phyloP scores from a whole-genome alignment of 306 rosid genomes.

The Prunus armeniaca region DNA sequence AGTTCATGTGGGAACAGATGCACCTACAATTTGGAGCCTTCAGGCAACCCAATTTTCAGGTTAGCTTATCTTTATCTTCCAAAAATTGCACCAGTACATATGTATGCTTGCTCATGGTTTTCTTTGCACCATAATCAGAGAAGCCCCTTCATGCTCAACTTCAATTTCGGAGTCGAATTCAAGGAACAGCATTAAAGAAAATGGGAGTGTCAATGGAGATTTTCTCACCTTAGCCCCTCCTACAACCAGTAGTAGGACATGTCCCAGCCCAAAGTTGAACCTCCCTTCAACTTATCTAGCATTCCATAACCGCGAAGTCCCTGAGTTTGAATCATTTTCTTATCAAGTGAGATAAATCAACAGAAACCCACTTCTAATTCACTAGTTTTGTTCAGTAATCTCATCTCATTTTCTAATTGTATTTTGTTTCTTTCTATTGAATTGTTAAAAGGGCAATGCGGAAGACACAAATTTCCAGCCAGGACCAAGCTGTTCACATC shows the following conservation, averaged over 20 bases:
- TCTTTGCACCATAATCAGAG: conserved; percentile 39
- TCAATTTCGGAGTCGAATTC: conserved; percentile 38
- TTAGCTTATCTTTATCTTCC: conserved; percentile 21
- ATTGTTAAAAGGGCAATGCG: conserved; percentile 38
- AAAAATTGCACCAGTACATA: not conserved
- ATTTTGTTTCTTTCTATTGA: not conserved
- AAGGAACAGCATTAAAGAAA: conserved; percentile 34
- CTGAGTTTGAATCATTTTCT: conserved; percentile 30
- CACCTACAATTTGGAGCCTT: conserved; percentile 29
- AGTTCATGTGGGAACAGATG: conserved; percentile 24
- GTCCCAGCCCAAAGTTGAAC: conserved; percentile 31
- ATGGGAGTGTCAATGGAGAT: conserved; percentile 36
- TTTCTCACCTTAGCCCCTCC: conserved; percentile 66
- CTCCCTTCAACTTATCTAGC: conserved; percentile 25
- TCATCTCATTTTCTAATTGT: conserved; percentile 14
- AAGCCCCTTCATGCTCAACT: conserved; percentile 40
- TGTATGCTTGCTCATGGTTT: conserved; percentile 17
- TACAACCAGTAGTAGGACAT: conserved; percentile 19
- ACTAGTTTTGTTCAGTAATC: not conserved
- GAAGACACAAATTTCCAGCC: conserved; percentile 35
- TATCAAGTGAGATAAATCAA: conserved; percentile 35
- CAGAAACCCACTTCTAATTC: not conserved
- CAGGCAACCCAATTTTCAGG: conserved; percentile 42
- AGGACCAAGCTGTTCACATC: conserved; percentile 27
- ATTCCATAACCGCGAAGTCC: conserved; percentile 28